phyloP scores from a whole-genome alignment of 208 protist species.

The Trypanosoma grayi region DNA sequence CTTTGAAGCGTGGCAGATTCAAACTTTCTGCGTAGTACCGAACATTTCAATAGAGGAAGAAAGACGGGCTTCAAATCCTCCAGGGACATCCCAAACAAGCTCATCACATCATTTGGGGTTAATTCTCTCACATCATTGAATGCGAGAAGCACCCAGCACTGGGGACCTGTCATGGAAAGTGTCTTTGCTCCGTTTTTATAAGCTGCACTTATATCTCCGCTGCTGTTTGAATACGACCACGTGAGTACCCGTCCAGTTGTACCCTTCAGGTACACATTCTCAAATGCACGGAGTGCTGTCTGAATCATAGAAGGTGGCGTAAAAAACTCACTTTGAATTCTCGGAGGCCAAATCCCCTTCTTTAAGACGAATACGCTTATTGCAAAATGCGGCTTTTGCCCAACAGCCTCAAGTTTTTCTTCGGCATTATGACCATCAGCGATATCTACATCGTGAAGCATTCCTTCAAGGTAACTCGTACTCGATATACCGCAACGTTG shows the following conservation, averaged over 20 bases:
- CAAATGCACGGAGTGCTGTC: constrained; percentile 39
- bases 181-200: constrained; percentile 52
- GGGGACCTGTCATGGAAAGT: constrained; percentile 57
- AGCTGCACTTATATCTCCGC: constrained; percentile 47
- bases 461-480: constrained; percentile 82
- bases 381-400: constrained; percentile 34
- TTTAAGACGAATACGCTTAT: constrained; percentile 65
- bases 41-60: constrained; percentile 44
- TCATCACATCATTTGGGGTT: constrained; percentile 31
- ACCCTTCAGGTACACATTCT: constrained; percentile 56
- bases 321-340: constrained; percentile 40
- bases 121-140: constrained; percentile 58
- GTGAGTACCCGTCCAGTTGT: constrained; percentile 59
- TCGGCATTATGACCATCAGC: constrained; percentile 46
- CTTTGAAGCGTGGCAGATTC: constrained; percentile 25
- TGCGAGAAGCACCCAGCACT: constrained; percentile 69
- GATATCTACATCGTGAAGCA: constrained; percentile 78
- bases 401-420: constrained; percentile 35
- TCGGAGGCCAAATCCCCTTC: constrained; percentile 78
- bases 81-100: constrained; percentile 27
- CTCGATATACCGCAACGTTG: constrained; percentile 65
- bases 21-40: constrained; percentile 27
- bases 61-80: constrained; percentile 41
- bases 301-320: constrained; percentile 22
- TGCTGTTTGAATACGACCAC: constrained; percentile 83